Base-by-base conservation (phyloP, 768 basidiomycete genomes). In the Mycena crocata region DNA sequence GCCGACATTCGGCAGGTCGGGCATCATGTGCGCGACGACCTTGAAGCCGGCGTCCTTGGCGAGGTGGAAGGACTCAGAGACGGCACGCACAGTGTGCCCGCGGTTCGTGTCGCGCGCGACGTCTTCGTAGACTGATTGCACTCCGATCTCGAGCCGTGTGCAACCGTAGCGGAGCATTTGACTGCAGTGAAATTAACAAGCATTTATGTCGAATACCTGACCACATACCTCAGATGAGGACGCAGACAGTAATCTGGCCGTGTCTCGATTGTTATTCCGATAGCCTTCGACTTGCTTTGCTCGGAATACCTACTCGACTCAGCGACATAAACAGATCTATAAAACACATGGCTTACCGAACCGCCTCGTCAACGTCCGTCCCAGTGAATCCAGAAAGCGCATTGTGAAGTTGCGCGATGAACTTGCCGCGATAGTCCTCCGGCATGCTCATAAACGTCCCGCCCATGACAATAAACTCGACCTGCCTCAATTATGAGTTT, bases 381-480 rank as follows among this genome's bases (percentile, higher is more conserved):
- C 95, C 95, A 1, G 96, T 98, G 75, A 93, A 96, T 0, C 98
- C 98, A 19, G 94, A 96, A 7, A 99, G 83, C 1, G 98, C 97
- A 77, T 99, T 99, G 77, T 99, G 98, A 60, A 99, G 84, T 67
- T 98, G 96, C 1, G 97, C 96, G 59, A 99, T 87, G 71, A 99
- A 99, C 69, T 93, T 90, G 66, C 89, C 90, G 66, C 98, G 88
- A 77, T 99, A 99, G 48, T 95, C 94, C 77, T 99, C 96, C 39
- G 96, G 93, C 93, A 98, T 97, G 75, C 96, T 98, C 96, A 99
- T 98, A 79, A 99, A 99, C 14, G 98, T 99, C 48, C 98, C 98
- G 26, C 98, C 98, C 98, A 98, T 98, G 67, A 97, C 86, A 69
- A 98, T 98, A 71, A 91, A 93, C 72, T 94, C 93, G 32, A 95